A percentile compares a stretch with the other conserved stretches of the same genome.
These are phyloP conservation scores for Monilinia vaccinii-corymbosi DNA, from an alignment of 2,329 filamentous ascomycete genomes.

Conservation along the genomic window DNA sequence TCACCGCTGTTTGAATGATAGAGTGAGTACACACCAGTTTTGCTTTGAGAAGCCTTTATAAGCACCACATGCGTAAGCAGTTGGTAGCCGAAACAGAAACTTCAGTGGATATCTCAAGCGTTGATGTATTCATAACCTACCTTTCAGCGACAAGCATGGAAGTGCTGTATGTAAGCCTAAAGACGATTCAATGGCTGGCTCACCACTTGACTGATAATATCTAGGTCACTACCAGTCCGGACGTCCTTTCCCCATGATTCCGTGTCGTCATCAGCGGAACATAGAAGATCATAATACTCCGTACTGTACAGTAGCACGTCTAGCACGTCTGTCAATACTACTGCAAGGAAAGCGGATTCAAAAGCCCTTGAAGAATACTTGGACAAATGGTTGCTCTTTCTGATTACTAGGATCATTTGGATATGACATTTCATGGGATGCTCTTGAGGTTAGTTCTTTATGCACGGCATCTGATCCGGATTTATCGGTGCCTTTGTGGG, in stretches of 20 bases:
- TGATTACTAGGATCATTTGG: not conserved
- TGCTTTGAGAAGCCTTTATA: not conserved
- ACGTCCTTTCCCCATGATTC: not conserved
- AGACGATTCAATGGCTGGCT: not conserved
- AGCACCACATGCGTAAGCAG: not conserved
- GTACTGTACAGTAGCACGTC: not conserved
- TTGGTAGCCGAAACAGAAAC: not conserved
- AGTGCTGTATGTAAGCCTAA: not conserved
- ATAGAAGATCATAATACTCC: not conserved
- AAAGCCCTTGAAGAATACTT: not conserved
- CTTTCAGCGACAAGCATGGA: not conserved
- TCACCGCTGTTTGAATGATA: not conserved
- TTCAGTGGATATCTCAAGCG: not conserved
- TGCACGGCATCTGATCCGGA: not conserved
- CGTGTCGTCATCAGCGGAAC: too few relatives aligned
- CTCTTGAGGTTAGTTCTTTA: not conserved
- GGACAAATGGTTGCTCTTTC: not conserved
- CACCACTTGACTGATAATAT: not conserved
- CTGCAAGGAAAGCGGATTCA: not conserved
- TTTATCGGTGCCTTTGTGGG: not conserved
- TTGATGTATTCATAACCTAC: not conserved
- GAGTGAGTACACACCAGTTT: not conserved
- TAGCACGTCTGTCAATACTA: not conserved
- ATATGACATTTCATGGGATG: not conserved
- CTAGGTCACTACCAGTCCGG: not conserved